phyloP scores from a whole-genome alignment of 352 stramenopile species.

The Phytophthora nicotianae region DNA sequence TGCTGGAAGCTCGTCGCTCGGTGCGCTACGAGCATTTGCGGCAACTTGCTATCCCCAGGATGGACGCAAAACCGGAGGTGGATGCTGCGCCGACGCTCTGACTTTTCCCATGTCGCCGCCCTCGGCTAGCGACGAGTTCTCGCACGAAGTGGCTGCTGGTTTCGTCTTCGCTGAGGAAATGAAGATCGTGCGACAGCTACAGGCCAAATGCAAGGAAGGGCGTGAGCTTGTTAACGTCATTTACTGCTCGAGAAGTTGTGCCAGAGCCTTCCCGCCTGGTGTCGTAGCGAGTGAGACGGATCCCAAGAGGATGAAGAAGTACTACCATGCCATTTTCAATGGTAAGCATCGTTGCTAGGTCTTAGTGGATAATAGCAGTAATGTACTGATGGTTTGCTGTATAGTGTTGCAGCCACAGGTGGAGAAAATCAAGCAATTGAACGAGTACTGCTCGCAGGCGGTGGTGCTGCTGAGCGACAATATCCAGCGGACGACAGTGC shows the following conservation, averaged over 20 bases:
- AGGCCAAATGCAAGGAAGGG: constrained; percentile 42
- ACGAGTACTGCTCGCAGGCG: constrained; percentile 60
- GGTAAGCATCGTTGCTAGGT: constrained; percentile 28
- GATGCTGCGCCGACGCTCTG: constrained; percentile 27
- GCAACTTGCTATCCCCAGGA: constrained; percentile 20
- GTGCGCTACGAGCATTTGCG: constrained; percentile 41
- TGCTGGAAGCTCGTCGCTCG: constrained; percentile 14
- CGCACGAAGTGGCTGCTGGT: constrained; percentile 50
- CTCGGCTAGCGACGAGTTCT: constrained; percentile 38
- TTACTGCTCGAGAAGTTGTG: constrained; percentile 69
- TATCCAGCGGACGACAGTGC: constrained; percentile 66
- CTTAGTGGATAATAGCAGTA: neutral
- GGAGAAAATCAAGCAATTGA: constrained; percentile 57
- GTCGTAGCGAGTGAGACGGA: constrained; percentile 28
- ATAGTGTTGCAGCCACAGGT: constrained; percentile 69
- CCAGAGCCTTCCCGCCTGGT: constrained; percentile 48
- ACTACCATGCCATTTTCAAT: constrained; percentile 56
- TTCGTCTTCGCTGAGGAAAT: constrained; percentile 72
- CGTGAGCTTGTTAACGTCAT: constrained; percentile 44
- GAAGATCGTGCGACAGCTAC: constrained; percentile 59
- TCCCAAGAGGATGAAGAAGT: constrained; percentile 35
- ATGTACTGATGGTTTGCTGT: neutral
- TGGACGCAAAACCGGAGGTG: constrained; percentile 18
- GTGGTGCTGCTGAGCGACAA: constrained; percentile 72
- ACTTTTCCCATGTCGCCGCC: constrained; percentile 36